Base-by-base conservation (phyloP, 352 stramenopile genomes). In the Albugo laibachii region DNA sequence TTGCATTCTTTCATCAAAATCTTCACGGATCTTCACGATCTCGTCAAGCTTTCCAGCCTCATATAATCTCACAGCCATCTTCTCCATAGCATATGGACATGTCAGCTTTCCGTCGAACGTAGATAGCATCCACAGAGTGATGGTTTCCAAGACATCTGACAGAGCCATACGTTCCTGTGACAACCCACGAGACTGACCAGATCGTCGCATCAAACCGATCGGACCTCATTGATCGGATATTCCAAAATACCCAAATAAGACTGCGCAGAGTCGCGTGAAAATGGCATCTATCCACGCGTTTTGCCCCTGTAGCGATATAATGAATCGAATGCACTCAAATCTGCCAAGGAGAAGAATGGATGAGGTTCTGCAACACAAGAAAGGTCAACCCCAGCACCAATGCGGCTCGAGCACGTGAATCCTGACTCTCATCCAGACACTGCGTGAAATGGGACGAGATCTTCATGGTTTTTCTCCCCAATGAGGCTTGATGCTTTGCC, bases 321-420 rank as follows among this genome's bases (percentile, higher is more conserved):
- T 92, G 66, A 36, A 87, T 73, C 59, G 81, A 88, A 44, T 87
- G 85, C 18, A 92, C 68, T 15, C 79, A 76, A 16, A 87, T 70
- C 44, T 76, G 74, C 79, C 79, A 92, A 49, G 82, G 66, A 12
- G 61, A 50, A n/a, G 76, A 86, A 35, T 66, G 61, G 20, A 58
- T 60, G 11, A 89, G 60, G 5, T 68, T 65, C 52, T 81, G 65
- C 45, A 89, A 69, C 5, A 66, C 70, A 0, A 73, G 67, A 16
- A 85, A 68, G 43, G 80, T 72, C 67, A 85, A 80, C 31, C 64
- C 56, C 13, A 63, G 60, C 15, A 92, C 58, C 35, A 65, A 69
- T 42, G 67, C 79, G 11, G 77, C 75, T n/a, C 73, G 68, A 18
- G 84, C 72, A 47, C 66, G 79, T 6, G 68, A 62, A 38, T 92